Evolutionary conservation across 768 basidiomycete genomes (phyloP).

Genomic region (Strobilomyces echinocephalus): DNA sequence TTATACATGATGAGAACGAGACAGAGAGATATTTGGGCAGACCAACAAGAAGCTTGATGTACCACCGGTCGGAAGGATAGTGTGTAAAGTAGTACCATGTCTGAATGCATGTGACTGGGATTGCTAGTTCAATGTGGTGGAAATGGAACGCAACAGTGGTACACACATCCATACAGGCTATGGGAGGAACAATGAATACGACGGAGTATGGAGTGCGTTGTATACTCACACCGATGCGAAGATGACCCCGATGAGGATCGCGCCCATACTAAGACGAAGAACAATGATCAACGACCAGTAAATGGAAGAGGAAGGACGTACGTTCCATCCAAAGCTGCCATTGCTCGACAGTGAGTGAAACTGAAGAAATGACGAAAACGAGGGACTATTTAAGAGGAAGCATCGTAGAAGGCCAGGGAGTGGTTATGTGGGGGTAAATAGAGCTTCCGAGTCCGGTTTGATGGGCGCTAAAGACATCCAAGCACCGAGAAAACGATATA

Average conservation of each 20-base stretch:
- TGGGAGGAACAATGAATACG: background rate
- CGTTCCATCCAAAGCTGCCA: slow-evolving; percentile 31
- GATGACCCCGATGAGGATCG: slow-evolving; percentile 46
- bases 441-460: background rate
- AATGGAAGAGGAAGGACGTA: slow-evolving; percentile 12
- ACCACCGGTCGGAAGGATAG: slow-evolving; percentile 50
- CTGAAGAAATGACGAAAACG: background rate
- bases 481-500: background rate
- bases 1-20: background rate
- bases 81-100: slow-evolving; percentile 50
- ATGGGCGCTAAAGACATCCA: too few relatives aligned
- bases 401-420: background rate
- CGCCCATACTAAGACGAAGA: slow-evolving; percentile 37
- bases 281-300: background rate
- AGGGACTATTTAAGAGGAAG: slow-evolving; percentile 1
- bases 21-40: background rate
- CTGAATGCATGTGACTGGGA: slow-evolving; percentile 51
- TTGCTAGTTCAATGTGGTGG: background rate
- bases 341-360: background rate
- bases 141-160: background rate
- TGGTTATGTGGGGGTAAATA: background rate
- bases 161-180: slow-evolving; percentile 50
- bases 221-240: slow-evolving; percentile 43
- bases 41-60: slow-evolving; percentile 43
- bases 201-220: background rate